Conservation (phyloP, 2,329 filamentous ascomycete species). For the Grosmannia penicillata region DNA sequence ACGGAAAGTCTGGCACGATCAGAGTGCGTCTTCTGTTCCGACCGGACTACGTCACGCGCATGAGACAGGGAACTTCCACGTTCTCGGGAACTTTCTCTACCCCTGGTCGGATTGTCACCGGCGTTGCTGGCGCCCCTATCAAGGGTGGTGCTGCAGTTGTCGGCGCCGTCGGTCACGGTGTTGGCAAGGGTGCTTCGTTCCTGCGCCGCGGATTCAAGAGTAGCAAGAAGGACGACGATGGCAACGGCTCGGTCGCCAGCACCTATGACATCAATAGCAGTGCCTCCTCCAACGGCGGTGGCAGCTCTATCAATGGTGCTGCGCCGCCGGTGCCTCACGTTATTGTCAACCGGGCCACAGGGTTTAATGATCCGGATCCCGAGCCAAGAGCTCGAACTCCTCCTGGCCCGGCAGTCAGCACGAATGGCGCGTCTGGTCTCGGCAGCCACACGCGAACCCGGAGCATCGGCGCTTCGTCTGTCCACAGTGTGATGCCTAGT, state of each 20-base stretch:
- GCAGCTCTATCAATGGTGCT: conserved; percentile 23
- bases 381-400: conserved; percentile 14
- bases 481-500: conserved; percentile 45
- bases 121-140: conserved; percentile 74
- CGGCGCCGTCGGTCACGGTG: conserved; percentile 56
- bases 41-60: conserved; percentile 76
- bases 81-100: conserved; percentile 82
- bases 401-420: conserved; percentile 18
- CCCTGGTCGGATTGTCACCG: conserved; percentile 75
- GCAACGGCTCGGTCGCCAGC: conserved; percentile 17
- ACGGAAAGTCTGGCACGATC: conserved; percentile 79
- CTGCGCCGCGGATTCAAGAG: conserved; percentile 70
- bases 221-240: conserved; percentile 42
- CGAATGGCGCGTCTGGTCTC: conserved; percentile 6
- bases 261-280: conserved; percentile 15
- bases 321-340: conserved; percentile 18
- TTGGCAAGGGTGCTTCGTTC: conserved; percentile 83
- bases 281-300: background rate
- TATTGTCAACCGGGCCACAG: conserved; percentile 26
- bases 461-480: conserved; percentile 51
- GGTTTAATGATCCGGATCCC: conserved; percentile 17
- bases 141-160: conserved; percentile 76
- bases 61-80: conserved; percentile 79
- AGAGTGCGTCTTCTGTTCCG: conserved; percentile 81
- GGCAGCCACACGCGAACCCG: conserved; percentile 33